Base-by-base conservation (phyloP, 2,329 filamentous ascomycete genomes). In the Claviceps lovelessii region DNA sequence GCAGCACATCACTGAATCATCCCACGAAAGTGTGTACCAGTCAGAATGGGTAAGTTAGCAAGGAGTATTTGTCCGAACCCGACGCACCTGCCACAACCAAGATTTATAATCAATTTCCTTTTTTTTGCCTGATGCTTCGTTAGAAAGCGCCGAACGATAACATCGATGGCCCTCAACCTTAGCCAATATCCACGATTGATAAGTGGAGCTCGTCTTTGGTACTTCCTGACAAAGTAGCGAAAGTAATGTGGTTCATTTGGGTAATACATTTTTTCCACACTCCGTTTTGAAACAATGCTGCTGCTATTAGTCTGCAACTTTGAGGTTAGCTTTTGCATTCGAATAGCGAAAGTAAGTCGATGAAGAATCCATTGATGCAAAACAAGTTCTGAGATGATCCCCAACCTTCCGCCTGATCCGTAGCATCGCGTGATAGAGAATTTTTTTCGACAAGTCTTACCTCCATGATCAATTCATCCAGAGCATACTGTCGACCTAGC, bases 111-210 rank as follows among this genome's bases (percentile, higher is more conserved):
- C 5, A 90, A 76, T 67, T 89, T 94, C 58, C 78, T 83, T 37
- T 73, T 73, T 19, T 72, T n/a, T 5, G 23, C 70, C 8, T 75
- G 68, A 15, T 66, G 65, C 48, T 63, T 72, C 56, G 76, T 69
- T n/a, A 95, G 73, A 61, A 95, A 95, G n/a, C 78, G 73, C 23
- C 78, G 77, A 19, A 95, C 83, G 5, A 83, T 76, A 58, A 84
- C 76, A 64, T 94, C 88, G 56, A 96, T 83, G 17, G 87, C 85
- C 65, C 86, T 84, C 74, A 95, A 85, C 35, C 90, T 82, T 42
- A 96, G 72, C 80, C 88, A 89, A 64, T 95, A 95, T 51, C 89
- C 88, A 49, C 90, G 80, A 67, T 95, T 95, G 64, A 95, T 93
- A 52, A 95, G 75, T 1, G 91, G 90, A n/a, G 88, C 84, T 50